These are phyloP conservation scores for Verbena officinalis DNA, from an alignment of 257 asterid genomes.

Conservation along the genomic window DNA sequence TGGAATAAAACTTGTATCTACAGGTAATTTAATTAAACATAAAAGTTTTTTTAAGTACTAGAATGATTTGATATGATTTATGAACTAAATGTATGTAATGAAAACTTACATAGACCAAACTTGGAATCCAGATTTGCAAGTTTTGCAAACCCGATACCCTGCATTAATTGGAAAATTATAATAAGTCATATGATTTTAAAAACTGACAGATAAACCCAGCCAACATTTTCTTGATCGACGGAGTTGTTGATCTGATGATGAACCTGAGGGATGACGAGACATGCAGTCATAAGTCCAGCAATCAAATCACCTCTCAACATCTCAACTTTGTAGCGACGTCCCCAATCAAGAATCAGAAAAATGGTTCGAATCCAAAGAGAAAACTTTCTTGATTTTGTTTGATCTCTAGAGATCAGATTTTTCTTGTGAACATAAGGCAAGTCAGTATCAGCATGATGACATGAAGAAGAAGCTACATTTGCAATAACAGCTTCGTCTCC, in stretches of 20 bases:
- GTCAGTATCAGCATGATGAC: slow-evolving; percentile 30
- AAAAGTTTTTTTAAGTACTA: too few species aligned
- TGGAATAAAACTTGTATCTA: slow-evolving; percentile 83
- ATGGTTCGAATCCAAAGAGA: slow-evolving; percentile 50
- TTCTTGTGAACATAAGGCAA: slow-evolving; percentile 54
- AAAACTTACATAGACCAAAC: slow-evolving; percentile 66
- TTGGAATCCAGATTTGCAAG: slow-evolving; percentile 72
- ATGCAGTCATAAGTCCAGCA: slow-evolving; percentile 83
- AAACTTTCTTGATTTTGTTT: slow-evolving; percentile 37
- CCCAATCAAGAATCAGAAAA: slow-evolving; percentile 80
- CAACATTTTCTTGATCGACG: too few species aligned
- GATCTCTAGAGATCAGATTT: slow-evolving; percentile 73
- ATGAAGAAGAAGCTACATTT: slow-evolving; percentile 42
- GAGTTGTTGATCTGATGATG: too few species aligned
- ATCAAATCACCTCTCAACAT: slow-evolving; percentile 72
- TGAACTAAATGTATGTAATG: not conserved
- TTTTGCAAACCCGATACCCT: slow-evolving; percentile 80
- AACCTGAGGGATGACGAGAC: slow-evolving; percentile 92
- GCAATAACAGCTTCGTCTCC: slow-evolving; percentile 40
- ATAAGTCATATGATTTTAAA: too few species aligned
- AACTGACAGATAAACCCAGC: too few species aligned
- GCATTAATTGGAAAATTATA: too few species aligned
- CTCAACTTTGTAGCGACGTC: slow-evolving; percentile 47
- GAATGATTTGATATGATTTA: not conserved
- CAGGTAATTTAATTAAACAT: too few species aligned